Conservation (phyloP, 2,329 filamentous ascomycete species). For the Zymoseptoria pseudotritici region DNA sequence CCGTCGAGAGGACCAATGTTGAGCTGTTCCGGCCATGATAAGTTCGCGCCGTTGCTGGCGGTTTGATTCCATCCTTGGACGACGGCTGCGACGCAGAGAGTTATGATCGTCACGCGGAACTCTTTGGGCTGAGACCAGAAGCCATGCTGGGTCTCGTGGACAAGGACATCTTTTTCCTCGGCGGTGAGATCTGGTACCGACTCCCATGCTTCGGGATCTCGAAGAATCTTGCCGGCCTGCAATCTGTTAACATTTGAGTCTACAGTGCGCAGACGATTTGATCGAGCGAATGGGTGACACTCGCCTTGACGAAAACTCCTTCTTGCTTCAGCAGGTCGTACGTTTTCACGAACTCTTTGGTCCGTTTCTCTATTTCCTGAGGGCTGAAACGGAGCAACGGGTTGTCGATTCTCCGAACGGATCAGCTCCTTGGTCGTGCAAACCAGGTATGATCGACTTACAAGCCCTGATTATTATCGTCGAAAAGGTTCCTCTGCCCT, state of each 20-base stretch:
- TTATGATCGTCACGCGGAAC: constrained; percentile 26
- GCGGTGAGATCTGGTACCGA: constrained; percentile 18
- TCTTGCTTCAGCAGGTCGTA: constrained; percentile 13
- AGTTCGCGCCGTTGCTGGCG: constrained; percentile 28
- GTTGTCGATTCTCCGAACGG: constrained; percentile 13
- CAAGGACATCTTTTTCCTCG: constrained; percentile 18
- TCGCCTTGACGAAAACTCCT: constrained; percentile 15
- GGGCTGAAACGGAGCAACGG: constrained; percentile 13
- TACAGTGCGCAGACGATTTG: not conserved
- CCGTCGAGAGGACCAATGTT: constrained; percentile 15
- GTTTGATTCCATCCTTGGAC: constrained; percentile 32
- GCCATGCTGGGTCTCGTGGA: constrained; percentile 9
- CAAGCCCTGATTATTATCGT: constrained; percentile 14
- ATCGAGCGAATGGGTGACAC: not conserved
- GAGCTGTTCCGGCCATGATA: constrained; percentile 27
- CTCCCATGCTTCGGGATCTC: constrained; percentile 22
- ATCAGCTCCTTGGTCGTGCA: not conserved
- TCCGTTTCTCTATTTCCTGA: constrained; percentile 11
- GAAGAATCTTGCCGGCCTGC: constrained; percentile 20
- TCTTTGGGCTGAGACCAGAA: constrained; percentile 28
- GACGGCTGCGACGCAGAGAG: constrained; percentile 28
- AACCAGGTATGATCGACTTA: not conserved
- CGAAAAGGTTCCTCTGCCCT: constrained; percentile 4
- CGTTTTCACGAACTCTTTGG: constrained; percentile 9
- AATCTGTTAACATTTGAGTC: not conserved